Base-by-base conservation (phyloP, 345 rosid species). In the Mercurialis annua region DNA sequence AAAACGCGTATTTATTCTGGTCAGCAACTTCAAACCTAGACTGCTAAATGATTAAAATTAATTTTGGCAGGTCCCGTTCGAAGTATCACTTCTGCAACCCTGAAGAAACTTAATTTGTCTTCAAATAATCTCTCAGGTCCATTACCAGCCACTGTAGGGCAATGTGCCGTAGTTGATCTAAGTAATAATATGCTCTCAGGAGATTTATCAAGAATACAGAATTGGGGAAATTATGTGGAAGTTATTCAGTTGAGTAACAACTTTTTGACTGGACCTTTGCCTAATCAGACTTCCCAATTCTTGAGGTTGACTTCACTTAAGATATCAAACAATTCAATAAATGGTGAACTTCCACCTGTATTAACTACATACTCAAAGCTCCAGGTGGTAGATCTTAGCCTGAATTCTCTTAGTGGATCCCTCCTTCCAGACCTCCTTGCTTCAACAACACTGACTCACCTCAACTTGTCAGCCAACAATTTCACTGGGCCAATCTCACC, bases 221-320 rank as follows among this genome's bases (percentile, higher is more conserved):
- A 70, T 62, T 92, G 96, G 98, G 98, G 98, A 33, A 83, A 88
- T 79, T 84, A 82, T 56, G 86, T 83, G 53, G 96, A 90, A 79
- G 74, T 71, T 59, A 85, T 92, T 71, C 81, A 81, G 54, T 71
- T 92, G 83, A 92, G 89, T 76, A 87, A 89, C 34, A 92, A 92
- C 73, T 72, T 79, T 51, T 76, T 92, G 74, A 76, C 77, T 11
- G 96, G 98, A 73, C 72, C 80, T 65, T 61, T 90, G 60, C 90
- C 95, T 16, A 63, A 72, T 71, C 75, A 83, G 77, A 88, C 96
- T 66, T 83, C 87, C 71, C 86, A 87, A 33, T 92, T 92, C 76
- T 65, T 85, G 76, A 86, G 95, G 83, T 80, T 92, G 59, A 74
- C 82, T 75, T 73, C 84, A 5, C 76, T 92, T 20, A 78, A 81